These are phyloP conservation scores for Clavispora asparagi DNA, from an alignment of 805 yeast genomes.

Conservation along the genomic window DNA sequence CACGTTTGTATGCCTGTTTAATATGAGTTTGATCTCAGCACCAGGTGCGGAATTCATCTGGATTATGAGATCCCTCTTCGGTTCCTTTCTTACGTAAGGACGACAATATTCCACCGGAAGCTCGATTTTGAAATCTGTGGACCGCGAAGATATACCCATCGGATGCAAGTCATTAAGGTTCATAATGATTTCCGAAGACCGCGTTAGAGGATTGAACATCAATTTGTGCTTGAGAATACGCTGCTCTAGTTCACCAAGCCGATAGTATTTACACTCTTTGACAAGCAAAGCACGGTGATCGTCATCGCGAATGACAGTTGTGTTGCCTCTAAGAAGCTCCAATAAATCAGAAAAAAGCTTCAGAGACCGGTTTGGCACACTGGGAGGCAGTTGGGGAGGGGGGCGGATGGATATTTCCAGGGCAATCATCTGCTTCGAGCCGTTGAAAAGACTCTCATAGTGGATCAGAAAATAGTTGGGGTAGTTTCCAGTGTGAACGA, in stretches of 20 bases:
- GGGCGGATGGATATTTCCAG: conserved; percentile 58
- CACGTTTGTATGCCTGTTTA: conserved; percentile 23
- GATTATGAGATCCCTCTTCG: conserved; percentile 24
- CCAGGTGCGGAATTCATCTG: conserved; percentile 24
- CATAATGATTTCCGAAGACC: conserved; percentile 54
- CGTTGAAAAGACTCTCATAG: conserved; percentile 46
- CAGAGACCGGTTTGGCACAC: conserved; percentile 48
- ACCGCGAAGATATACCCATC: conserved; percentile 26
- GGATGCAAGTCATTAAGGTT: conserved; percentile 41
- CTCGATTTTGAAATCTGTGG: conserved; percentile 16
- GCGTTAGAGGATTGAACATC: conserved; percentile 44
- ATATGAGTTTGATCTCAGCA: conserved; percentile 28
- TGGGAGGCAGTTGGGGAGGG: conserved; percentile 65
- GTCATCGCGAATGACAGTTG: conserved; percentile 43
- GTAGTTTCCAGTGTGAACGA: conserved; percentile 58
- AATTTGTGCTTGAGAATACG: conserved; percentile 50
- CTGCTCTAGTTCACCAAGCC: conserved; percentile 74
- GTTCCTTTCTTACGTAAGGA: conserved; percentile 31
- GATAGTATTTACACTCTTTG: conserved; percentile 71
- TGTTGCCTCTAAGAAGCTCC: conserved; percentile 51
- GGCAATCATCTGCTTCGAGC: conserved; percentile 35
- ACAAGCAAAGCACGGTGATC: conserved; percentile 53
- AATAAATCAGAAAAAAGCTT: conserved; percentile 51
- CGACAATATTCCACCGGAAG: conserved; percentile 24
- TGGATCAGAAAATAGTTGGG: conserved; percentile 76